phyloP scores from a whole-genome alignment of 306 rosid species.

The Canavalia ensiformis region DNA sequence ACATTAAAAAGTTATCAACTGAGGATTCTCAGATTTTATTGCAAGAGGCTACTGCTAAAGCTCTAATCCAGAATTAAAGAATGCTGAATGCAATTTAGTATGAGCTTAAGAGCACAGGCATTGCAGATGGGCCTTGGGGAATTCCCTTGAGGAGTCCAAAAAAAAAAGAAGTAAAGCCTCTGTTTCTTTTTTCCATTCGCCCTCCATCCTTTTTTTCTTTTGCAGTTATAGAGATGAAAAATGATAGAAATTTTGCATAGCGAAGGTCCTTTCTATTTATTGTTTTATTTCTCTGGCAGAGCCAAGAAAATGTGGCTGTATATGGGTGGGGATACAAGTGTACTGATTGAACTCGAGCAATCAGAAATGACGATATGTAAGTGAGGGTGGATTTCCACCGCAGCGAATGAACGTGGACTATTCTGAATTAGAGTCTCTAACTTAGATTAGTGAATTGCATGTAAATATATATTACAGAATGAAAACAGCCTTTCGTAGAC shows the following conservation, averaged over 20 bases:
- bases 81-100: slow-evolving; percentile 58
- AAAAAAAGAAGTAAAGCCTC: slow-evolving; percentile 38
- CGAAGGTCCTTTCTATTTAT: slow-evolving; percentile 56
- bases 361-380: slow-evolving; percentile 67
- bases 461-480: not conserved
- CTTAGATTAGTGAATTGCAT: slow-evolving; percentile 30
- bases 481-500: not conserved
- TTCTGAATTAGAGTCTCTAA: slow-evolving; percentile 48
- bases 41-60: slow-evolving; percentile 48
- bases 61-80: slow-evolving; percentile 52
- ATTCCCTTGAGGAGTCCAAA: slow-evolving; percentile 53
- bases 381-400: slow-evolving; percentile 80
- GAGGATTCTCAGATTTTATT: slow-evolving; percentile 49
- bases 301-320: slow-evolving; percentile 62
- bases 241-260: slow-evolving; percentile 71
- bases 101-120: slow-evolving; percentile 50
- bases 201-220: not conserved
- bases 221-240: slow-evolving; percentile 53
- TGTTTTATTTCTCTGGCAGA: slow-evolving; percentile 53
- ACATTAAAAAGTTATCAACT: slow-evolving; percentile 54
- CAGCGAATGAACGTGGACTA: slow-evolving; percentile 58
- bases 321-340: slow-evolving; percentile 84
- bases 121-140: slow-evolving; percentile 58
- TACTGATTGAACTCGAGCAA: slow-evolving; percentile 59
- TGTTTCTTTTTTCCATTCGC: slow-evolving; percentile 41